Evolutionary conservation across 371 early-diverging fungal species (phyloP).

Genomic region (Blakeslea trispora): DNA sequence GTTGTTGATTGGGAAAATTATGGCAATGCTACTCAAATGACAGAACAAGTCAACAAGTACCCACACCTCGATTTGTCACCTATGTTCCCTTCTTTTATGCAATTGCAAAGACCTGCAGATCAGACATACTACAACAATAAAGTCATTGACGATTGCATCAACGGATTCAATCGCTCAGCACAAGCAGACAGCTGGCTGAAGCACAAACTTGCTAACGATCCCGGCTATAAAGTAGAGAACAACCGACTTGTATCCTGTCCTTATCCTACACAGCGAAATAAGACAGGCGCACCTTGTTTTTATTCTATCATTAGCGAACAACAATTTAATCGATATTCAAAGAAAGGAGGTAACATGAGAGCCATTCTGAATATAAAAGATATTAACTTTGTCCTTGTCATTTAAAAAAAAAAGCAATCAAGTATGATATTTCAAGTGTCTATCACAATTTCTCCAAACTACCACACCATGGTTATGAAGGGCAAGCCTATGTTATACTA

Average conservation of each 20-base stretch:
- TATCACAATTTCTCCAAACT: slow-evolving; percentile 14
- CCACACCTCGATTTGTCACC: slow-evolving; percentile 45
- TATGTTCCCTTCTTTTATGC: slow-evolving; percentile 47
- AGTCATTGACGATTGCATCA: slow-evolving; percentile 37
- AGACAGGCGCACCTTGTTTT: slow-evolving; percentile 34
- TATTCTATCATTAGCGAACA: slow-evolving; percentile 13
- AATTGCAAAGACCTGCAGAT: slow-evolving; percentile 22
- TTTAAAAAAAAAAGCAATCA: slow-evolving; percentile 11
- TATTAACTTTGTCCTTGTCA: slow-evolving; percentile 1
- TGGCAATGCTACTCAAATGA: slow-evolving; percentile 24
- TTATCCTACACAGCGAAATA: slow-evolving; percentile 18
- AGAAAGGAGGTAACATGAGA: slow-evolving; percentile 32
- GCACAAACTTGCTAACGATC: slow-evolving; percentile 34
- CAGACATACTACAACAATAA: slow-evolving; percentile 23
- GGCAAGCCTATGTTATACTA: slow-evolving; percentile 39
- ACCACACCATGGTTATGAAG: slow-evolving; percentile 7
- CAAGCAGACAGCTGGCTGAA: slow-evolving; percentile 49
- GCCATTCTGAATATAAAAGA: no score
- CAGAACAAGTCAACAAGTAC: slow-evolving; percentile 31
- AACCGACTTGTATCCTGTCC: slow-evolving; percentile 38
- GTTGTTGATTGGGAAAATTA: slow-evolving; percentile 38
- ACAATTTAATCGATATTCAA: slow-evolving; percentile 17
- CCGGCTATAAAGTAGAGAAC: slow-evolving; percentile 33
- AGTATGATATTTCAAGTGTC: slow-evolving; percentile 6
- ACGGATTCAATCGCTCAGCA: slow-evolving; percentile 24